Percentiles rank a stretch among this genome's conserved stretches.
These are phyloP conservation scores for Aureobasidium pullulans DNA, from an alignment of 2,329 filamentous ascomycete species.

Conservation along the genomic window DNA sequence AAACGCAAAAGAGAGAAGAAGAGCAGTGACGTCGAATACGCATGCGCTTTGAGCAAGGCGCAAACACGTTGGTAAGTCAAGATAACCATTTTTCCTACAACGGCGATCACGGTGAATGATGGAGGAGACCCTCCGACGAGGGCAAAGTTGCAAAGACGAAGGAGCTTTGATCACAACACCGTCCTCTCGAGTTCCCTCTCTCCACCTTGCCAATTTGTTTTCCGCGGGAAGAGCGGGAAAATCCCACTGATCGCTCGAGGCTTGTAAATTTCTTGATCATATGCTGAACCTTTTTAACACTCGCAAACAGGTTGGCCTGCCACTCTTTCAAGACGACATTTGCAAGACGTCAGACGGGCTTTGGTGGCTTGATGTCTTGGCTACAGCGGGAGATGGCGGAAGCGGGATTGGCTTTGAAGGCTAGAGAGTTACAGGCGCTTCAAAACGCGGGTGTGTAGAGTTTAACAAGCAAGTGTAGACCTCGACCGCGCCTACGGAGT, in stretches of 20 bases:
- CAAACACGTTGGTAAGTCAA: slow-evolving; percentile 56
- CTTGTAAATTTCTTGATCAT: background rate
- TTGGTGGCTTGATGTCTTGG: slow-evolving; percentile 60
- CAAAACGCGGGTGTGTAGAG: background rate
- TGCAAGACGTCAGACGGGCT: slow-evolving; percentile 62
- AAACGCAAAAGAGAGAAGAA: slow-evolving; percentile 42
- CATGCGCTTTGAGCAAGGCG: slow-evolving; percentile 51
- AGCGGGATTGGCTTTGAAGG: slow-evolving; percentile 7
- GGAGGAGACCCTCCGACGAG: background rate
- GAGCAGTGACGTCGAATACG: slow-evolving; percentile 36
- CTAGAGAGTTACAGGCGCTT: slow-evolving; percentile 6
- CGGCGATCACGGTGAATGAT: slow-evolving; percentile 8
- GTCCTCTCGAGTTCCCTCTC: background rate
- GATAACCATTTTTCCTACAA: background rate
- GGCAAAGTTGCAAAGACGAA: background rate
- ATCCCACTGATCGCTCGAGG: slow-evolving; percentile 1
- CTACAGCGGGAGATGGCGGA: slow-evolving; percentile 38
- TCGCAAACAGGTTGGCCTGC: slow-evolving; percentile 52
- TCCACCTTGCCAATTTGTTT: background rate
- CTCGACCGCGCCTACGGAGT: background rate
- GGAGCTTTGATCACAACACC: background rate
- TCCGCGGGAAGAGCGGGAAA: background rate
- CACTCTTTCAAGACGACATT: slow-evolving; percentile 65
- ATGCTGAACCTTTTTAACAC: slow-evolving; percentile 7
- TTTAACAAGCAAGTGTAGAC: background rate